phyloP scores from a whole-genome alignment of 1,284 basidiomycete species.

The Afroboletus lepidellus region DNA sequence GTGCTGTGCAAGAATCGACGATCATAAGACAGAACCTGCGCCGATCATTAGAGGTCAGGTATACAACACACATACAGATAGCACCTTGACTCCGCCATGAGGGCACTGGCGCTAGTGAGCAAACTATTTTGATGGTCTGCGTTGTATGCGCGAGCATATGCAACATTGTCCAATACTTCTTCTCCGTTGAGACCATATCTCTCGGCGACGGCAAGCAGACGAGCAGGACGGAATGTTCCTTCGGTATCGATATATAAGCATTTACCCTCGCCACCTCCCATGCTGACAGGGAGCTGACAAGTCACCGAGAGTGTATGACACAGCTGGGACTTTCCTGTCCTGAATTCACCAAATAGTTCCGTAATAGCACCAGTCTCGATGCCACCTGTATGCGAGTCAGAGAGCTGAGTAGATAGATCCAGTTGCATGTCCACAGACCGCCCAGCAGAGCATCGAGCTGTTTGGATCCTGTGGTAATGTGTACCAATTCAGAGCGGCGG shows the following conservation, averaged over 20 bases:
- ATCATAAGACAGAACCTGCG: slow-evolving; percentile 92
- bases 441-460: slow-evolving; percentile 95
- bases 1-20: slow-evolving; percentile 94
- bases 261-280: slow-evolving; percentile 99
- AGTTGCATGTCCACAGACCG: slow-evolving; percentile 49
- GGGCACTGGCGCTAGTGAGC: slow-evolving; percentile 88
- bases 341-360: slow-evolving; percentile 97
- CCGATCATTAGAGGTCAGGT: slow-evolving; percentile 9
- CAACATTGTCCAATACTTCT: slow-evolving; percentile 97
- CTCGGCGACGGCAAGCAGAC: slow-evolving; percentile 93
- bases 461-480: slow-evolving; percentile 96
- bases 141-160: slow-evolving; percentile 98
- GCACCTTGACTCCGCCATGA: slow-evolving; percentile 96
- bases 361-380: slow-evolving; percentile 99
- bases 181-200: slow-evolving; percentile 95
- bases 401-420: slow-evolving; percentile 7
- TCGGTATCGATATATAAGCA: slow-evolving; percentile 99
- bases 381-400: slow-evolving; percentile 58
- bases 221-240: slow-evolving; percentile 96
- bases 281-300: slow-evolving; percentile 94
- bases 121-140: slow-evolving; percentile 96
- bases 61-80: slow-evolving; percentile 18
- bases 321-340: slow-evolving; percentile 97
- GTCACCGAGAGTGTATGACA: slow-evolving; percentile 98
- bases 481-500: slow-evolving; percentile 92